These are phyloP conservation scores for Diaporthe citrichinensis DNA, from an alignment of 2,329 filamentous ascomycete genomes.

Conservation along the genomic window DNA sequence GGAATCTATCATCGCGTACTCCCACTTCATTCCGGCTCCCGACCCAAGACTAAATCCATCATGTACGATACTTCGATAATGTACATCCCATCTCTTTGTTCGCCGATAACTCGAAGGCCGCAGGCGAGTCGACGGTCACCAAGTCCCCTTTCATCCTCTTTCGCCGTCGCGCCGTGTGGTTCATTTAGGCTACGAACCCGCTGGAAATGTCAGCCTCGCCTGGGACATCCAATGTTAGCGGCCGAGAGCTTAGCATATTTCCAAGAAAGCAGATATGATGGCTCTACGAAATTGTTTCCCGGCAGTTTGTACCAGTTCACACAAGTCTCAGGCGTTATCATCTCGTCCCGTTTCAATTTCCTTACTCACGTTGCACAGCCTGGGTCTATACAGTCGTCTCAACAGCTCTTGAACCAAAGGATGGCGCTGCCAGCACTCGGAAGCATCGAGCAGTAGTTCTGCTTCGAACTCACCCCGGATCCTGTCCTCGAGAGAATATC, in stretches of 20 bases:
- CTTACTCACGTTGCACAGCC: neutral
- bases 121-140: too few relatives aligned
- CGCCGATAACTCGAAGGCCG: neutral
- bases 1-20: too few relatives aligned
- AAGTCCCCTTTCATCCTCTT: neutral
- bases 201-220: neutral
- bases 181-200: neutral
- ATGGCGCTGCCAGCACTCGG: neutral
- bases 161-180: neutral
- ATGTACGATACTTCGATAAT: conserved; percentile 16
- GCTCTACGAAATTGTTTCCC: neutral
- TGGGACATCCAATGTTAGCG: neutral
- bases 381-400: neutral
- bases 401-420: neutral
- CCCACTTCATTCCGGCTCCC: neutral
- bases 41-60: neutral
- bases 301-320: neutral
- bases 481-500: neutral
- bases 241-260: neutral
- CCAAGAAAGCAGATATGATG: neutral
- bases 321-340: neutral
- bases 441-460: conserved; percentile 23
- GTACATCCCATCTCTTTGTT: neutral
- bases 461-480: neutral
- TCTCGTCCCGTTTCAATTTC: neutral